These are phyloP conservation scores for Clarkia xantiana DNA, from an alignment of 345 rosid species.

Conservation along the genomic window DNA sequence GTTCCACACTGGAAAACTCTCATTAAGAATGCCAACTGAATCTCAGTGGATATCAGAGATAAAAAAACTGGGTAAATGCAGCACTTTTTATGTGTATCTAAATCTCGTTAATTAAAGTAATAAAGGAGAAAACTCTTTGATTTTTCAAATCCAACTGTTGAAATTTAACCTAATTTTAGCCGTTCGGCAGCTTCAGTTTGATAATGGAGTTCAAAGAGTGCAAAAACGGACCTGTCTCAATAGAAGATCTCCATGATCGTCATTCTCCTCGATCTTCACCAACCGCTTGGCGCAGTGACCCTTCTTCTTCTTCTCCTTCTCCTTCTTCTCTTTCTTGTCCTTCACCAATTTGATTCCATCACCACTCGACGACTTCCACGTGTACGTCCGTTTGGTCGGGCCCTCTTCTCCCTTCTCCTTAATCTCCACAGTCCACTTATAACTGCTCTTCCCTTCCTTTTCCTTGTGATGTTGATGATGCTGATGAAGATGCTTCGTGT, in stretches of 20 bases:
- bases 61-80: too few relatives aligned
- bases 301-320: slow-evolving; percentile 32
- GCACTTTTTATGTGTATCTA: too few relatives aligned
- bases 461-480: slow-evolving; percentile 6
- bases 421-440: slow-evolving; percentile 64
- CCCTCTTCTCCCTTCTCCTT: slow-evolving; percentile 47
- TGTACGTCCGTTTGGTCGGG: slow-evolving; percentile 37
- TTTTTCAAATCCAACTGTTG: too few relatives aligned
- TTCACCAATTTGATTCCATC: slow-evolving; percentile 25
- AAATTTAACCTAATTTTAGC: too few relatives aligned
- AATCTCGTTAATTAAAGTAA: too few relatives aligned
- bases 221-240: slow-evolving; percentile 40
- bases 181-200: too few relatives aligned
- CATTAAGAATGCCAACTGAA: too few relatives aligned
- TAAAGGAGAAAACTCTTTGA: too few relatives aligned
- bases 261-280: slow-evolving; percentile 49
- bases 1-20: too few relatives aligned
- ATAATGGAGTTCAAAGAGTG: not conserved
- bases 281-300: slow-evolving; percentile 30
- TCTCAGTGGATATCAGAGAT: too few relatives aligned
- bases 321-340: slow-evolving; percentile 21
- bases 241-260: slow-evolving; percentile 32
- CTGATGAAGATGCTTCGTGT: slow-evolving; percentile 12
- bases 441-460: slow-evolving; percentile 23
- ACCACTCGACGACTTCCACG: slow-evolving; percentile 41